A percentile compares a stretch with the other conserved stretches of the same genome.
These are phyloP conservation scores for Aspergillus haitiensis DNA, from an alignment of 495 filamentous ascomycete genomes.

Conservation along the genomic window DNA sequence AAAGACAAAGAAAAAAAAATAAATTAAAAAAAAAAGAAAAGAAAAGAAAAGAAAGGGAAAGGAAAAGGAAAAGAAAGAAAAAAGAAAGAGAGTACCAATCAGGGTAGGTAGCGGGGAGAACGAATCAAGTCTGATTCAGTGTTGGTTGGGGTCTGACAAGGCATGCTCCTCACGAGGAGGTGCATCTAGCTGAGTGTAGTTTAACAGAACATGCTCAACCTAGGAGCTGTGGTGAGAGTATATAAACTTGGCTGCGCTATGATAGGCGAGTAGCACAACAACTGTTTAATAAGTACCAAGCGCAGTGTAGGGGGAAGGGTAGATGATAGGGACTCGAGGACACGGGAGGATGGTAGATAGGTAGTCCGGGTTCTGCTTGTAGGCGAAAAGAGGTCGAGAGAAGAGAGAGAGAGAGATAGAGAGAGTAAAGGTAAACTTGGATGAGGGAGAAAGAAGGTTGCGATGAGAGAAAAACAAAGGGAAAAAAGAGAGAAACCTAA, in stretches of 20 bases:
- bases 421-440: background rate
- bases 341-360: background rate
- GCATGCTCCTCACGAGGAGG: slow-evolving; percentile 19
- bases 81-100: slow-evolving; percentile 4
- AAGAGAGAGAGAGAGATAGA: background rate
- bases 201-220: slow-evolving; percentile 14
- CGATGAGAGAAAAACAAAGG: background rate
- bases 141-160: slow-evolving; percentile 1
- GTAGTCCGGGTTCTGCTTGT: background rate
- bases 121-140: slow-evolving; percentile 13
- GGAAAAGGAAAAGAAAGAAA: background rate
- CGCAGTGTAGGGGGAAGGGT: background rate
- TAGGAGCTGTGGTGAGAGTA: background rate
- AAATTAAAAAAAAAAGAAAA: background rate
- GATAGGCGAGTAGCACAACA: background rate
- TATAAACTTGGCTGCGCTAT: background rate
- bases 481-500: no score
- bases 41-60: background rate
- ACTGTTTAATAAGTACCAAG: background rate
- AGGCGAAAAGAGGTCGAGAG: background rate
- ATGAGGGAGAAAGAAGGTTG: background rate
- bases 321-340: background rate
- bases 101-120: background rate
- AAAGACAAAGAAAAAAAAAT: slow-evolving; percentile 1
- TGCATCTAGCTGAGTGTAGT: slow-evolving; percentile 17